These are phyloP conservation scores for Fraxinus nigra DNA, from an alignment of 305 asterid species.

Conservation along the genomic window DNA sequence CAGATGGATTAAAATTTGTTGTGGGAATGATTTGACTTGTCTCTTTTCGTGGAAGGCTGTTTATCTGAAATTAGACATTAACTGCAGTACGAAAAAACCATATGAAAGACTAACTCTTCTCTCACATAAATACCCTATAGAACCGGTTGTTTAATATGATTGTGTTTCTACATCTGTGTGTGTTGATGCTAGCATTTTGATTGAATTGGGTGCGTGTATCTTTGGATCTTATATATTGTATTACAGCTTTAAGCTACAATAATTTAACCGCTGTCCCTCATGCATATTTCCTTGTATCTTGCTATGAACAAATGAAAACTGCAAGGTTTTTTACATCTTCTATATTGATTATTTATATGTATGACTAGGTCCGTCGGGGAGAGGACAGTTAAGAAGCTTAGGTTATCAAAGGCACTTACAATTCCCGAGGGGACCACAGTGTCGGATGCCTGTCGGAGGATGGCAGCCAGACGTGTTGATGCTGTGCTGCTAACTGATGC, in stretches of 20 bases:
- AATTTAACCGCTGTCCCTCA: neutral
- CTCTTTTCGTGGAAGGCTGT: neutral
- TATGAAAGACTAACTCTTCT: neutral
- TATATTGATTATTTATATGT: constrained; percentile 3
- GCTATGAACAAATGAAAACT: neutral
- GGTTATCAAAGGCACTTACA: constrained; percentile 90
- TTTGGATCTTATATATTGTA: neutral
- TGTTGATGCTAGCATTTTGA: neutral
- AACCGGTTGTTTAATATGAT: neutral
- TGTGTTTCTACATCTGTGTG: neutral
- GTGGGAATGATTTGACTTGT: neutral
- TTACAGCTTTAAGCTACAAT: neutral
- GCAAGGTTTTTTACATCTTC: neutral
- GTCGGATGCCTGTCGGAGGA: constrained; percentile 91
- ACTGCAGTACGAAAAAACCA: neutral
- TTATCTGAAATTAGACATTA: neutral
- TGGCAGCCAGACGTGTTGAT: constrained; percentile 87
- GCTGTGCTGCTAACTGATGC: constrained; percentile 92
- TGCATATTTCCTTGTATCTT: constrained; percentile 2
- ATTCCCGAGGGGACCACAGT: constrained; percentile 93
- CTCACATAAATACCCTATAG: neutral
- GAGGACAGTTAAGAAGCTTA: constrained; percentile 95
- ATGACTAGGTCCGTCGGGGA: constrained; percentile 57
- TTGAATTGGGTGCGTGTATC: neutral
- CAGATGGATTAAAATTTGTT: neutral